These are phyloP conservation scores for Dactylonectria macrodidyma DNA, from an alignment of 2,329 filamentous ascomycete species.

Conservation along the genomic window DNA sequence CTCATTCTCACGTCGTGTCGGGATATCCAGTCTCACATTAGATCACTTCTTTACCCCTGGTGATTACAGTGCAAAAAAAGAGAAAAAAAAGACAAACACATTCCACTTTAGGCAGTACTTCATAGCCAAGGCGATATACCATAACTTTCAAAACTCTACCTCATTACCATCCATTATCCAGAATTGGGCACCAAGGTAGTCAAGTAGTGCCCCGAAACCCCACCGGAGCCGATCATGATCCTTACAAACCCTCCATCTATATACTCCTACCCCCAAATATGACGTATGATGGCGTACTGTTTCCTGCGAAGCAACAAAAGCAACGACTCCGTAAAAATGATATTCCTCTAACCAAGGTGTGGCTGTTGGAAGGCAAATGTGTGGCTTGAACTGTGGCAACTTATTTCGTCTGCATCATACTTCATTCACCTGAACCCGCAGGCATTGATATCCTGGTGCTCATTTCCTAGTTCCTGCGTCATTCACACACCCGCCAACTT, in stretches of 20 bases:
- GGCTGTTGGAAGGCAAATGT: constrained; percentile 3
- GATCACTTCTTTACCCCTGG: background rate
- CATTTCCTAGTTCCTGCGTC: constrained; percentile 13
- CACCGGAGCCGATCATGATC: background rate
- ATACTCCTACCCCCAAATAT: background rate
- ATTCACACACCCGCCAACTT: background rate
- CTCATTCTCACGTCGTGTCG: background rate
- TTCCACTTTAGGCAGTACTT: background rate
- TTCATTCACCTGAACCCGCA: background rate
- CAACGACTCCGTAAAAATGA: background rate
- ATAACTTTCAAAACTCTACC: too few relatives aligned
- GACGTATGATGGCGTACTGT: background rate
- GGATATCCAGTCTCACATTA: background rate
- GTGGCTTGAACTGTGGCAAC: constrained; percentile 24
- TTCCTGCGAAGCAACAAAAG: background rate
- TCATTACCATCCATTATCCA: background rate
- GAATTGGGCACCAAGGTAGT: background rate
- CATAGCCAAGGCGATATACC: too few relatives aligned
- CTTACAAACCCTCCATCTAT: background rate
- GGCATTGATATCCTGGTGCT: background rate
- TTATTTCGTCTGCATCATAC: background rate
- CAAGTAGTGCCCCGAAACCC: background rate
- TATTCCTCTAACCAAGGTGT: background rate
- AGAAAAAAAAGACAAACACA: background rate
- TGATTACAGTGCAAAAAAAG: background rate